Evolutionary conservation across 306 rosid genomes (phyloP).

Genomic region (Vachellia pachyceras): DNA sequence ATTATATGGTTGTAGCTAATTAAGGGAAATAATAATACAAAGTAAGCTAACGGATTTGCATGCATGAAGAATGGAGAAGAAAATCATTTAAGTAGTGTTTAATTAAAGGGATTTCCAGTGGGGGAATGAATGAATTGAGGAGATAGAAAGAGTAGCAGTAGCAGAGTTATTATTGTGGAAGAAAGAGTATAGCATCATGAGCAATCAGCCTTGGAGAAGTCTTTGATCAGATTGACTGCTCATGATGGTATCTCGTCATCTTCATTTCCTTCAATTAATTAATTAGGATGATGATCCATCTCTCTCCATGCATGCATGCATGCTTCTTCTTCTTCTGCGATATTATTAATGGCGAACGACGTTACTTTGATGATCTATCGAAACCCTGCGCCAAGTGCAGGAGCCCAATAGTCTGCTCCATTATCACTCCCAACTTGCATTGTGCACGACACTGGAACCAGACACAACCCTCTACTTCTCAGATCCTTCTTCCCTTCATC

Average conservation of each 20-base stretch:
- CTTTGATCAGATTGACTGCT: constrained; percentile 98
- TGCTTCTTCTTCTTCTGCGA: not conserved
- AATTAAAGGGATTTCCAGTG: not conserved
- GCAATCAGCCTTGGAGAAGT: constrained; percentile 92
- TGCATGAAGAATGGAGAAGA: constrained; percentile 34
- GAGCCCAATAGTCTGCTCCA: constrained; percentile 99
- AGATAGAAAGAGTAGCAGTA: constrained; percentile 4
- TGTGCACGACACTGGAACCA: constrained; percentile 97
- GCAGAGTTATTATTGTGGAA: constrained; percentile 33
- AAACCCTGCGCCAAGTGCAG: constrained; percentile 80
- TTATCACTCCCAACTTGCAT: constrained; percentile 93
- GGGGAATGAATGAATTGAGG: constrained; percentile 8
- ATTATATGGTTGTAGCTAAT: constrained; percentile 33
- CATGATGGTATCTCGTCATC: constrained; percentile 87
- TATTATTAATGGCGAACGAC: not conserved
- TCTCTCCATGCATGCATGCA: not conserved
- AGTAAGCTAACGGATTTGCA: constrained; percentile 32
- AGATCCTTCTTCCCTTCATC: constrained; percentile 81
- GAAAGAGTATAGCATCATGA: constrained; percentile 94
- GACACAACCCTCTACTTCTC: constrained; percentile 93
- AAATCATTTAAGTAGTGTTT: not conserved
- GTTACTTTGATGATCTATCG: constrained; percentile 42
- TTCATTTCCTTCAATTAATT: constrained; percentile 47
- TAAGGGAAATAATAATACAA: constrained; percentile 15
- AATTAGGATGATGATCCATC: too few species aligned